Evolutionary conservation across 768 basidiomycete genomes (phyloP).

Genomic region (Gymnopilus dilepis): DNA sequence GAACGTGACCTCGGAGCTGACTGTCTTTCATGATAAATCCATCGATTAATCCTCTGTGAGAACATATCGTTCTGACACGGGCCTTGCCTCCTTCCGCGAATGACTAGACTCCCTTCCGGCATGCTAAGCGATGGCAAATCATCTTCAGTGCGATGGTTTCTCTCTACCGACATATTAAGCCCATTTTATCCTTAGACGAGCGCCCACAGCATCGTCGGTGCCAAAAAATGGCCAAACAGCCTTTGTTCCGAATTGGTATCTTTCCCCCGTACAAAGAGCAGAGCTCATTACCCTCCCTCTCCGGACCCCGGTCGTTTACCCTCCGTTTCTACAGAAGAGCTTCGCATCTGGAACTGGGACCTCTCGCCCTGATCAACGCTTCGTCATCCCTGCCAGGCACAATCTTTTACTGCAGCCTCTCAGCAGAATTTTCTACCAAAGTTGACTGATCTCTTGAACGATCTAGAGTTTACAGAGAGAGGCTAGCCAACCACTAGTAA

Average conservation of each 20-base stretch:
- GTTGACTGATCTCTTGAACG: not conserved
- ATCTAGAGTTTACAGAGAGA: not conserved
- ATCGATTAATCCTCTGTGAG: not conserved
- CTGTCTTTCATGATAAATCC: conserved; percentile 3
- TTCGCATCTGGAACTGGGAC: not conserved
- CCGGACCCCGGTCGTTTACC: not conserved
- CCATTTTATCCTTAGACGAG: not conserved
- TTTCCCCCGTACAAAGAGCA: not conserved
- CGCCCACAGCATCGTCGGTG: conserved; percentile 1
- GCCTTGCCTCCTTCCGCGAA: conserved; percentile 5
- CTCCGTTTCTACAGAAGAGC: not conserved
- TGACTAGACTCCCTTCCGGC: not conserved
- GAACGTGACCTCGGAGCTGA: conserved; percentile 7
- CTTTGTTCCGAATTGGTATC: not conserved
- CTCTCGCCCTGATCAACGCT: not conserved
- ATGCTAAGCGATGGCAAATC: not conserved
- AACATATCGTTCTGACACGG: conserved; percentile 8
- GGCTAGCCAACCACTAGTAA: not conserved
- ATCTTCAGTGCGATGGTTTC: not conserved
- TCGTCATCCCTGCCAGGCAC: not conserved
- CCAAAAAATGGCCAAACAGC: not conserved
- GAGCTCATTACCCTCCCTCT: not conserved
- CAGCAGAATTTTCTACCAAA: not conserved
- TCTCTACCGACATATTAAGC: conserved; percentile 1
- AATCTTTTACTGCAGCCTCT: not conserved